Evolutionary conservation across 139 green algal genomes (phyloP), one percentile per base, ranked within the genome.

Genomic region (Astrephomene gubernaculifera): DNA sequence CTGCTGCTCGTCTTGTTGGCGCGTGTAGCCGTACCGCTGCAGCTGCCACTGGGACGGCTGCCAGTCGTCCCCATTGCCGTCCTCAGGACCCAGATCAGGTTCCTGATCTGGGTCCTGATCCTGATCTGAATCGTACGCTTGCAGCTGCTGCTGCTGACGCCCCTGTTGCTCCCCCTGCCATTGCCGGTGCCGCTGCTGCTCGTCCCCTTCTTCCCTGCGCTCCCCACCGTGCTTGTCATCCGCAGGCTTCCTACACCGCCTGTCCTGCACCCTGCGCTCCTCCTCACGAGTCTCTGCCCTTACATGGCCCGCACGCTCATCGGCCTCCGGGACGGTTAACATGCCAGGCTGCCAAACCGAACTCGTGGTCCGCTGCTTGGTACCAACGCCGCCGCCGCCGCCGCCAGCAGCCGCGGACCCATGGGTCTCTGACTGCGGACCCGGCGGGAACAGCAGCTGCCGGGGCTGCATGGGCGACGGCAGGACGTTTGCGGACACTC

Each of bases 391-490:
- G 2, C 65, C 33, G 31, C 31, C 45, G 65, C 65, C 36, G 31
- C 65, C 65, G 33, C 3, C 65, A 4, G 36, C 65, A 45, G 65
- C 65, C 29, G 31, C 65, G 19, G 35, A 33, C 31, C 19, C 31
- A 72, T 9, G 4, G 22, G 54, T 24, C 12, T n/a, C 54, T n/a
- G 54, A 5, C 12, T 24, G 5, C 14, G 54, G 22, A 29, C 12
- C 10, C 17, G 68, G n/a, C 29, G 39, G 68, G 38, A 75, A 75
- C 17, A 19, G 14, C 68, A 75, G 68, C 68, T 75, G 68, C 1
- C 68, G 68, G 14, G 68, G 68, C 68, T 57, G 36, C 27, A 75
- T 54, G 25, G 68, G 68, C 68, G 68, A 75, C 68, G 19, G 68
- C 38, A 25, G 49, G 49, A 57, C 17, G 49, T 12, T 17, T 17